Base-by-base conservation (phyloP, 2,329 filamentous ascomycete species). In the Colletotrichum spaethianum region DNA sequence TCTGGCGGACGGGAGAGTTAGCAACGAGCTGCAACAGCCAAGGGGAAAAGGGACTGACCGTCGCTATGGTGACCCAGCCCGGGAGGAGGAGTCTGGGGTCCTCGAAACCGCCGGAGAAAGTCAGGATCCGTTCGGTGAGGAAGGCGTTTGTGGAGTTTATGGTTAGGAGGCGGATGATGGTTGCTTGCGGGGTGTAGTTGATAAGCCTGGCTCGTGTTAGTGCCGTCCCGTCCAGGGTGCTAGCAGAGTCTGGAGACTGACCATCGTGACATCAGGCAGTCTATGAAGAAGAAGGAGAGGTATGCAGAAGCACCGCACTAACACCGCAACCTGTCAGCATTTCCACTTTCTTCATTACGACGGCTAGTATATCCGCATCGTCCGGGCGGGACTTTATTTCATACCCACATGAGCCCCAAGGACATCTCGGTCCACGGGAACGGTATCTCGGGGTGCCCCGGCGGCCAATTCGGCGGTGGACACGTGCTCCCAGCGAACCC, bases 261-360 rank as follows among this genome's bases (percentile, higher is more conserved):
- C 92, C 93, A 95, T 82, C 93, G 87, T 73, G 93, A 94, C 93
- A 95, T 95, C 77, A 95, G 88, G 81, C 93, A 94, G 82, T 95
- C 93, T 69, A 93, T 93, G 80, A 95, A 95, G 84, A 94, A 93
- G 82, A 94, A 95, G 62, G 92, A 93, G 72, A 95, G 87, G 81
- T 94, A 94, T 65, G 92, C 93, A 26, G 92, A 93, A 70, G 93
- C 91, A 78, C 89, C 91, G 83, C 93, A 94, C 93, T 94, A 77
- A 65, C 7, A 67, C 46, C 18, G 62, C 71, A 52, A 76, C 67
- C 65, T 44, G 74, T 69, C 52, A 70, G 75, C 40, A 52, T n/a
- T 44, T 50, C n/a, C 40, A 3, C 4, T 23, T 31, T 14, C 48
- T 8, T 23, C n/a, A n/a, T 48, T 52, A 16, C 44, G 28, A 48